Conservation (phyloP, 106 monocot species). For the Narthecium ossifragum region DNA sequence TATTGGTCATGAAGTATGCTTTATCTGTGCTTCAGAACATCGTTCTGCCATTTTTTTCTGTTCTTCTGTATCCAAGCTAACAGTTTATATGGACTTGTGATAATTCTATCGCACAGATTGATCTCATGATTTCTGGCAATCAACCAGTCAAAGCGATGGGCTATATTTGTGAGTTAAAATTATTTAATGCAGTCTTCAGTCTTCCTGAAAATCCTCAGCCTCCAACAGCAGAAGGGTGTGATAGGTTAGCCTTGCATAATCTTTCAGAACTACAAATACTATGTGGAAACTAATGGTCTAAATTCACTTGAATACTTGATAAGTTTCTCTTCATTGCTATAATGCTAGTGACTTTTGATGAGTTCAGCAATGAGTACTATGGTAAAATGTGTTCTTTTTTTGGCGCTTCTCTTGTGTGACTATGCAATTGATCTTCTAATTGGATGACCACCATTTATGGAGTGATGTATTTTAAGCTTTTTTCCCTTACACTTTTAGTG, state of each 20-base stretch:
- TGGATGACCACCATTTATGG: no score
- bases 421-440: no score
- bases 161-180: conserved; percentile 60
- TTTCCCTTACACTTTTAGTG: no score
- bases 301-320: neutral
- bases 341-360: no score
- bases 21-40: neutral
- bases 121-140: conserved; percentile 86
- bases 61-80: no score
- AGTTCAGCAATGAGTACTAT: neutral
- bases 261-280: neutral
- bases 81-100: no score
- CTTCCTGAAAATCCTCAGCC: conserved; percentile 51
- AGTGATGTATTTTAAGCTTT: no score
- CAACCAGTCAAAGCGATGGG: conserved; percentile 70
- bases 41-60: neutral
- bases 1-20: conserved; percentile 86
- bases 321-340: neutral
- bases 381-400: neutral
- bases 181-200: conserved; percentile 76
- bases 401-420: neutral
- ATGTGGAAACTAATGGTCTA: neutral
- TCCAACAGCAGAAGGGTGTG: conserved; percentile 38
- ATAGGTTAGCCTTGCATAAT: conserved; percentile 42
- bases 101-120: no score